Evolutionary conservation across 2,329 filamentous ascomycete genomes (phyloP), one percentile per base, ranked within the genome.

Genomic region (Thielaviopsis ethacetica): DNA sequence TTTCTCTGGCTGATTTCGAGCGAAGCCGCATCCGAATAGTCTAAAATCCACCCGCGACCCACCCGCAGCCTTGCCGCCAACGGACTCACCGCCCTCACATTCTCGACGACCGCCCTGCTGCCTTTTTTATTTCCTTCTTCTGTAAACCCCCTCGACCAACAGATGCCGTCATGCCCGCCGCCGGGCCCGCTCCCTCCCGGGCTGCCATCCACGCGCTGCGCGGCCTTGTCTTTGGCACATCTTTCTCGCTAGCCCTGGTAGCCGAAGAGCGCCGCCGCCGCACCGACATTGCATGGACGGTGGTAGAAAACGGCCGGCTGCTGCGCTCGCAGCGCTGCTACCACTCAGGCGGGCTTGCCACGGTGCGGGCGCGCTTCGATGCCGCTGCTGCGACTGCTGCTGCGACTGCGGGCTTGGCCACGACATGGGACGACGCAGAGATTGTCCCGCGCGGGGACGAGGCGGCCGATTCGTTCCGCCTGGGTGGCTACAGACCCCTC

Each of bases 191-290:
- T 59, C 78, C 77, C 54, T 80, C 79, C 44, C 76, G 77, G 69
- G 75, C 76, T 61, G 77, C 75, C 61, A 72, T 81, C 63, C 75
- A 77, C 67, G 75, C 77, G 61, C 75, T 82, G 41, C 76, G 77
- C 62, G 75, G 77, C 62, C 72, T 81, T 61, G 73, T 79, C 59
- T 68, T 82, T 17, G 79, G 78, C 56, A 81, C 78, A 1, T 79
- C 78, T 9, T 81, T 77, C 65, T 80, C 78, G 50, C 72, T 81
- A 59, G 73, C 75, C 55, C 66, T 79, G 26, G 69, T 82, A 59
- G 72, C 79, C 60, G 78, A 82, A 67, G 79, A 82, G 67, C 76
- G 77, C 54, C 73, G 78, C 61, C 76, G 77, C 60, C 75, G 77
- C 26, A 75, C 81, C 62, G 75, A 75, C 58, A 71, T 77, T 52